Evolutionary conservation across 2,329 filamentous ascomycete genomes (phyloP).

Genomic region (Fusarium sp.): DNA sequence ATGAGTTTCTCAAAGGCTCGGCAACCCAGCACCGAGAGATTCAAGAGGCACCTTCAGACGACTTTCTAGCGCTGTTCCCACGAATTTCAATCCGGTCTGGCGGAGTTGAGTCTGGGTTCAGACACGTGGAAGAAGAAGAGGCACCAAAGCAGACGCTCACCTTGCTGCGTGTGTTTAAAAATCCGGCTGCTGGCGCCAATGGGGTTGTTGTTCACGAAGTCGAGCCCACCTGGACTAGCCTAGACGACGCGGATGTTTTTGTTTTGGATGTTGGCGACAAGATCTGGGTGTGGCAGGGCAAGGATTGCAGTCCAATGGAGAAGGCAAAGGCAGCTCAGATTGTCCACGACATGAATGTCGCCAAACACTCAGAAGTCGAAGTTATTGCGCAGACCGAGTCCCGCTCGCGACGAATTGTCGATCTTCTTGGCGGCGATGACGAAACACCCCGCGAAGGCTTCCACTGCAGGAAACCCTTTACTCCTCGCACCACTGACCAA

Average conservation of each 20-base stretch:
- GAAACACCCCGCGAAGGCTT: constrained; percentile 51
- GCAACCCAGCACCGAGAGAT: constrained; percentile 73
- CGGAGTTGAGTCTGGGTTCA: constrained; percentile 69
- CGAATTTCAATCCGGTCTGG: constrained; percentile 66
- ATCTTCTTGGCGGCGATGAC: constrained; percentile 60
- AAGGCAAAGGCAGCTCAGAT: constrained; percentile 73
- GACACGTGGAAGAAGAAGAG: constrained; percentile 63
- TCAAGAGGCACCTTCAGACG: constrained; percentile 65
- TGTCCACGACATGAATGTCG: constrained; percentile 69
- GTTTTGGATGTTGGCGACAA: constrained; percentile 68
- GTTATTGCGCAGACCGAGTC: constrained; percentile 69
- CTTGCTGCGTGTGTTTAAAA: constrained; percentile 70
- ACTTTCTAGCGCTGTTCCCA: constrained; percentile 68
- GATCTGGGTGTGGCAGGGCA: constrained; percentile 76
- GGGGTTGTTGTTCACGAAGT: constrained; percentile 70
- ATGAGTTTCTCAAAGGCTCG: constrained; percentile 69
- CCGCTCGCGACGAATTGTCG: constrained; percentile 62
- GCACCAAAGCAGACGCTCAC: constrained; percentile 54
- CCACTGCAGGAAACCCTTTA: constrained; percentile 52
- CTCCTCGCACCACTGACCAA: constrained; percentile 27
- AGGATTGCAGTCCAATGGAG: constrained; percentile 71
- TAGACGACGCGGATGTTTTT: constrained; percentile 73
- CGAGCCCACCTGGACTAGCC: constrained; percentile 65
- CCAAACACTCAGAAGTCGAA: constrained; percentile 71
- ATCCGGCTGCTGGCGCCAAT: constrained; percentile 55